These are phyloP conservation scores for Nigrospora oryzae DNA, from an alignment of 2,329 filamentous ascomycete genomes.

Conservation along the genomic window DNA sequence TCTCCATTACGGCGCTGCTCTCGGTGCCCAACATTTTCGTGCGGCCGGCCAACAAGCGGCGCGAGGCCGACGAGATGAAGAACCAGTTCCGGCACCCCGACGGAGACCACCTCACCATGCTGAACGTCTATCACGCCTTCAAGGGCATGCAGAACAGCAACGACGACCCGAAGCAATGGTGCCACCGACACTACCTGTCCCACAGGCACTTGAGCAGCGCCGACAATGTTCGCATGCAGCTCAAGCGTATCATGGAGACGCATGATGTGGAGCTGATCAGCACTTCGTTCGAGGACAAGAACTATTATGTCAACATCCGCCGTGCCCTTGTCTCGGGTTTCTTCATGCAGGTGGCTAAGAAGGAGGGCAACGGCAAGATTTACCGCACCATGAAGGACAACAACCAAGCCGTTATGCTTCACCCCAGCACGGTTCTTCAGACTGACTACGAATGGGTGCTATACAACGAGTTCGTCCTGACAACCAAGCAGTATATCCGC, in stretches of 20 bases:
- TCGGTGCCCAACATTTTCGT: slow-evolving; percentile 94
- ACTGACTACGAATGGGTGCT: slow-evolving; percentile 94
- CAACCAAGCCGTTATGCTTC: slow-evolving; percentile 84
- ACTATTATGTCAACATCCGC: slow-evolving; percentile 97
- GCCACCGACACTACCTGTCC: slow-evolving; percentile 92
- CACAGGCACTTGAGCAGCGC: slow-evolving; percentile 82
- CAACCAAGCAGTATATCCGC: slow-evolving; percentile 95
- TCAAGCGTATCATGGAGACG: slow-evolving; percentile 95
- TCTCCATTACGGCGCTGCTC: slow-evolving; percentile 87
- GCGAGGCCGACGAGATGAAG: slow-evolving; percentile 97
- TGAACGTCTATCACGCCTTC: slow-evolving; percentile 98
- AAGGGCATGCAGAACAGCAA: slow-evolving; percentile 61
- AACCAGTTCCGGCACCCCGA: slow-evolving; percentile 84
- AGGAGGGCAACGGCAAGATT: slow-evolving; percentile 76
- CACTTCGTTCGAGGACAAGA: slow-evolving; percentile 87
- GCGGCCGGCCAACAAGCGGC: slow-evolving; percentile 74
- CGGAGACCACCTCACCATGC: slow-evolving; percentile 89
- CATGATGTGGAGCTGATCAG: slow-evolving; percentile 78
- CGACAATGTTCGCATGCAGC: slow-evolving; percentile 85
- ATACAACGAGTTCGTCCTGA: slow-evolving; percentile 97
- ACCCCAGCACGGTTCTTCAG: slow-evolving; percentile 83
- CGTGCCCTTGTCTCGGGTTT: slow-evolving; percentile 88
- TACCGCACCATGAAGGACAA: slow-evolving; percentile 97
- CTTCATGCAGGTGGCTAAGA: slow-evolving; percentile 99
- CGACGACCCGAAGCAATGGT: slow-evolving; percentile 79